Conservation (phyloP, 139 green algal species). For the Monoraphidium neglectum region DNA sequence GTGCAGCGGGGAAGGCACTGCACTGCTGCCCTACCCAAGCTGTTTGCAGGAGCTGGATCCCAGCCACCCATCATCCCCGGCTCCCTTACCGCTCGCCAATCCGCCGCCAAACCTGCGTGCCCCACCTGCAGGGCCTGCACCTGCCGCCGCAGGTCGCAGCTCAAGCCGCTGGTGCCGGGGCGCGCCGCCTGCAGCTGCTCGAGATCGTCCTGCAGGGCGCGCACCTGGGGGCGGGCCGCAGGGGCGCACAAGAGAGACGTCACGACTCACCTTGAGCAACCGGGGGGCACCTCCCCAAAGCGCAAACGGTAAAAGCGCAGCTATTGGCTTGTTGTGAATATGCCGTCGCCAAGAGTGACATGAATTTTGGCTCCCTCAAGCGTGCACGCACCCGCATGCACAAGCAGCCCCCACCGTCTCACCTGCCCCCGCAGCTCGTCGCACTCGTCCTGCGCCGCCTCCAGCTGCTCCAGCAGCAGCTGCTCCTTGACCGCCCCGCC, state of each 20-base stretch:
- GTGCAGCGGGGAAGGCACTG: neutral
- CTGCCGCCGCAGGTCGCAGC: conserved; percentile 19
- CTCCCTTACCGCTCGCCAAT: neutral
- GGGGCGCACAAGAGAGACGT: neutral
- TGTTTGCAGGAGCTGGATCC: too few relatives aligned
- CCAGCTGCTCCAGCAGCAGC: neutral
- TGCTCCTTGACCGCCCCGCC: neutral
- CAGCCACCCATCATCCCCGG: neutral
- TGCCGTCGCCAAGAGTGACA: neutral
- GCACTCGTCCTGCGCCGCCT: conserved; percentile 19
- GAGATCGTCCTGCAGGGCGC: conserved; percentile 14
- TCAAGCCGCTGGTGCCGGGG: conserved; percentile 26
- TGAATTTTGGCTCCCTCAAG: neutral
- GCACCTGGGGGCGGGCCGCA: neutral
- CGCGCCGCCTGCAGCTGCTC: neutral
- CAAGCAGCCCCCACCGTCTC: neutral
- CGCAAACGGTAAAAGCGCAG: neutral
- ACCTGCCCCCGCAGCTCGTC: conserved; percentile 12
- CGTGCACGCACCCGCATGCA: neutral
- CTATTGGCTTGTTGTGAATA: neutral
- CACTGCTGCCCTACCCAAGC: neutral
- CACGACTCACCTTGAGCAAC: neutral
- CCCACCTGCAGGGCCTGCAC: conserved; percentile 20
- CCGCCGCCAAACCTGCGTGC: neutral
- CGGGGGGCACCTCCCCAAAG: neutral